Conservation (phyloP, 805 yeast genomes). For the Yamadazyma laniorum region DNA sequence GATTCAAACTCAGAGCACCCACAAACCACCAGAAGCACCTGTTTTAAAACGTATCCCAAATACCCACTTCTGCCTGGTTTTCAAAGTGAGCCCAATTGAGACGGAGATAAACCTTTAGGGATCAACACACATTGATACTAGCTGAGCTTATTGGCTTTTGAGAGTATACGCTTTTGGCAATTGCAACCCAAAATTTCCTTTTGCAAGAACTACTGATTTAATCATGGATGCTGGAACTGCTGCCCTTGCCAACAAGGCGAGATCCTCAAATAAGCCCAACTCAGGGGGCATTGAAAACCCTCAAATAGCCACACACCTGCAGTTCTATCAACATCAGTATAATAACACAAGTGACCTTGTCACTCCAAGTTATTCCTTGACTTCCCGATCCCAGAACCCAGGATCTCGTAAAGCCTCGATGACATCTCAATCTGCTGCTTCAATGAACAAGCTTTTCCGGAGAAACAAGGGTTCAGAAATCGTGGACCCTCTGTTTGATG, state of each 20-base stretch:
- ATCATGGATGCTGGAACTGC: slow-evolving; percentile 28
- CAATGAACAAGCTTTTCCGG: slow-evolving; percentile 43
- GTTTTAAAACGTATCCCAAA: no score
- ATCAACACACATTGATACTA: no score
- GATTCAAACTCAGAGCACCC: no score
- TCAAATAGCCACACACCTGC: slow-evolving; percentile 8
- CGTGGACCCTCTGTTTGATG: slow-evolving; percentile 32
- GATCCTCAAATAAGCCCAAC: not conserved
- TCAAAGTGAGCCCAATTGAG: no score
- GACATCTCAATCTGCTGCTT: slow-evolving; percentile 34
- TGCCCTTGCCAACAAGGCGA: slow-evolving; percentile 9
- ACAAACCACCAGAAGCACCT: no score
- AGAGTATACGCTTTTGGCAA: no score
- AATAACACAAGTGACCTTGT: slow-evolving; percentile 9
- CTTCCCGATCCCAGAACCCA: slow-evolving; percentile 4
- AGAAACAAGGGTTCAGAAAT: slow-evolving; percentile 31
- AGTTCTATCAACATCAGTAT: slow-evolving; percentile 11
- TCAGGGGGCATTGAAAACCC: not conserved
- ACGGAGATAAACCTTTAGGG: no score
- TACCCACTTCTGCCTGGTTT: no score
- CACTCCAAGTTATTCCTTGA: slow-evolving; percentile 11
- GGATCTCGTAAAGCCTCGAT: slow-evolving; percentile 36
- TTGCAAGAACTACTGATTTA: no score
- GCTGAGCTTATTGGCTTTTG: no score
- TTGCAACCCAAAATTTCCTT: no score